Conservation (phyloP, 441 rosid genomes). For the Melastoma candidum region DNA sequence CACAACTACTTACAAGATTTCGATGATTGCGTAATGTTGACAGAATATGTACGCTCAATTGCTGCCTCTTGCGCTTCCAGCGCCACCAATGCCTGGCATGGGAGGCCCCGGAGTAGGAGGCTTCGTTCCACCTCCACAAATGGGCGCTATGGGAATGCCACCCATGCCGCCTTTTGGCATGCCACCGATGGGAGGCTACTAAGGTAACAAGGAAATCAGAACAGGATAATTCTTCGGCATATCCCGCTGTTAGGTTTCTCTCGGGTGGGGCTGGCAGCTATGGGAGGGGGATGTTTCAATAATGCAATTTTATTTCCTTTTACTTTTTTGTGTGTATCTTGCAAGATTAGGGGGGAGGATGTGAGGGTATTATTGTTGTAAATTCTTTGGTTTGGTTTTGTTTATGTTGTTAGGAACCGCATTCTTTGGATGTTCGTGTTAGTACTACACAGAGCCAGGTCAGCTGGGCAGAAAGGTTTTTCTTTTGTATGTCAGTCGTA, state of each 20-base stretch:
- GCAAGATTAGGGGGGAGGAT: background rate
- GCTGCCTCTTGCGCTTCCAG: too few species aligned
- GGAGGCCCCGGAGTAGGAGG: too few species aligned
- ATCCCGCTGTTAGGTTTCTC: background rate
- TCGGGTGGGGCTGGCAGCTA: too few species aligned
- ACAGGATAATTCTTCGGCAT: too few species aligned
- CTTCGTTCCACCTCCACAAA: slow-evolving; percentile 5
- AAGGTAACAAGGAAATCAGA: background rate
- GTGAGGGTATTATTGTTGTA: slow-evolving; percentile 5
- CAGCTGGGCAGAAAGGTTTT: slow-evolving; percentile 2
- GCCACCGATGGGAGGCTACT: slow-evolving; percentile 11
- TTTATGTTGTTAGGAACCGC: slow-evolving; percentile 6
- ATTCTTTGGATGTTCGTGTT: slow-evolving; percentile 6
- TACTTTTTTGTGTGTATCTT: too few species aligned
- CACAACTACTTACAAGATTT: too few species aligned
- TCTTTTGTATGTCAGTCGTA: background rate
- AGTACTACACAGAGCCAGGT: background rate
- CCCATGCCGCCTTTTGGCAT: slow-evolving; percentile 10
- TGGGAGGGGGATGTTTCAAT: too few species aligned
- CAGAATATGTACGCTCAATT: too few species aligned
- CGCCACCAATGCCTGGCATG: too few species aligned
- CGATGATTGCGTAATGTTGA: background rate
- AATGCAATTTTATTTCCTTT: too few species aligned
- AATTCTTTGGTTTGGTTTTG: background rate
- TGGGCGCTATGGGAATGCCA: slow-evolving; percentile 10